Conservation (phyloP, 2,329 filamentous ascomycete species). For the Leptodontidium sp. region DNA sequence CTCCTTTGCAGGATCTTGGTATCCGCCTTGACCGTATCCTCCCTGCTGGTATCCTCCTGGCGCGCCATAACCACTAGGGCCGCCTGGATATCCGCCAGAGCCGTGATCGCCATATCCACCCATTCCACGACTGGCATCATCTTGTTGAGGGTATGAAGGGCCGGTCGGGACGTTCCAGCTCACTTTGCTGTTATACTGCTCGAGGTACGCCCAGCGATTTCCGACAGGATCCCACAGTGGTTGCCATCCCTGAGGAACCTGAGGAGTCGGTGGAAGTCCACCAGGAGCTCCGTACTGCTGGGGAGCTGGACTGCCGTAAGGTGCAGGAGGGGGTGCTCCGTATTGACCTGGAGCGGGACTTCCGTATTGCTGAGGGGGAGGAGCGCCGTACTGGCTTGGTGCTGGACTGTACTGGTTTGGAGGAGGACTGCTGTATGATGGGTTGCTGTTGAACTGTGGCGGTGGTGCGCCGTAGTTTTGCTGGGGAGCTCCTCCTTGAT, state of each 20-base stretch:
- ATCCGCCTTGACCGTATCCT: constrained; percentile 35
- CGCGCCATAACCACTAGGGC: constrained; percentile 36
- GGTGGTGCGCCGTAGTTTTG: constrained; percentile 26
- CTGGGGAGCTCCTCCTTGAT: constrained; percentile 27
- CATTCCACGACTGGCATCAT: constrained; percentile 39
- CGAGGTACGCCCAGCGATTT: constrained; percentile 71
- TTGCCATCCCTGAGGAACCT: constrained; percentile 67
- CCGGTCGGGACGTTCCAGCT: constrained; percentile 43
- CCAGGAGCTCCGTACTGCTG: constrained; percentile 36
- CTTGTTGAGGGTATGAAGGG: constrained; percentile 55
- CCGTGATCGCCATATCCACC: constrained; percentile 18
- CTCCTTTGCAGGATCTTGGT: constrained; percentile 33
- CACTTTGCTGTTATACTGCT: constrained; percentile 47
- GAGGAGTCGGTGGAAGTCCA: constrained; percentile 48
- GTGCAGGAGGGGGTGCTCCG: constrained; percentile 32
- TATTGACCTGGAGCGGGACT: constrained; percentile 25
- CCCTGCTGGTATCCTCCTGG: constrained; percentile 40
- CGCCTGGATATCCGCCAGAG: constrained; percentile 14
- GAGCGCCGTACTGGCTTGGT: constrained; percentile 35
- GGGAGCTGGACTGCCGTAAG: constrained; percentile 42
- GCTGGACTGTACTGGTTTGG: constrained; percentile 25
- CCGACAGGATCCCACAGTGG: constrained; percentile 68
- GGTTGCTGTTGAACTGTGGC: constrained; percentile 18
- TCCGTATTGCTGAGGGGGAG: constrained; percentile 32
- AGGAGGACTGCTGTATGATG: constrained; percentile 25